These are phyloP conservation scores for Penicillium sp. DNA, from an alignment of 2,329 filamentous ascomycete species.

Conservation along the genomic window DNA sequence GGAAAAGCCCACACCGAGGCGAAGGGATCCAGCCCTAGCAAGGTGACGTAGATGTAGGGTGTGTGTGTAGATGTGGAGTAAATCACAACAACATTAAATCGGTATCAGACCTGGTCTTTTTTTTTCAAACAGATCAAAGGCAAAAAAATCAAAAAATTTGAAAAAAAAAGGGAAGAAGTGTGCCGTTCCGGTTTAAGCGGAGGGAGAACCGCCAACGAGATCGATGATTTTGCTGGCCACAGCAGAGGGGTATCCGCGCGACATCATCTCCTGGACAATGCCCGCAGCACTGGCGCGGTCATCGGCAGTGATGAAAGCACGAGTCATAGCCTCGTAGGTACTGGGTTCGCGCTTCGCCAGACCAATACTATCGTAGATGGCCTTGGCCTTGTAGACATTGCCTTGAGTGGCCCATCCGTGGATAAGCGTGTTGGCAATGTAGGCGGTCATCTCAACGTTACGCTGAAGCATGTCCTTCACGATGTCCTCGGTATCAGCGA, in stretches of 20 bases:
- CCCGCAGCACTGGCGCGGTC: conserved; percentile 74
- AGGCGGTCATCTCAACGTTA: conserved; percentile 85
- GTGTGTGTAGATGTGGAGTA: too few relatives aligned
- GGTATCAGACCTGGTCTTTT: conserved; percentile 14
- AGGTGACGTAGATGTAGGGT: conserved; percentile 27
- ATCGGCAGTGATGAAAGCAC: conserved; percentile 84
- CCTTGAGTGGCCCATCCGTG: conserved; percentile 91
- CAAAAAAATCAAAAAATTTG: conserved; percentile 11
- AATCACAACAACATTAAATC: conserved; percentile 29
- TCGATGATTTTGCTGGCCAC: conserved; percentile 94
- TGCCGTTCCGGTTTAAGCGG: conserved; percentile 23
- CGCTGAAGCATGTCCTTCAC: conserved; percentile 75
- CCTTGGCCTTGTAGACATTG: conserved; percentile 76
- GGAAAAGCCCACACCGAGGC: conserved; percentile 30
- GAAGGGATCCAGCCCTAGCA: conserved; percentile 40
- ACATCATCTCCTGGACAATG: conserved; percentile 88
- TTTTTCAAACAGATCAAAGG: conserved; percentile 13
- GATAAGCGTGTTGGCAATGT: conserved; percentile 97
- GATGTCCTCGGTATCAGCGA: conserved; percentile 74
- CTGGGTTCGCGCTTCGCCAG: conserved; percentile 86
- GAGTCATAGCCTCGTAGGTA: conserved; percentile 98
- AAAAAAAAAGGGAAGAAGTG: conserved; percentile 11
- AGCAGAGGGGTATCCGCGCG: conserved; percentile 85
- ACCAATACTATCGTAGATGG: conserved; percentile 79
- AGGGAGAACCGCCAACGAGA: conserved; percentile 64